Conservation (phyloP, 768 basidiomycete species). For the Amanita thiersii region DNA sequence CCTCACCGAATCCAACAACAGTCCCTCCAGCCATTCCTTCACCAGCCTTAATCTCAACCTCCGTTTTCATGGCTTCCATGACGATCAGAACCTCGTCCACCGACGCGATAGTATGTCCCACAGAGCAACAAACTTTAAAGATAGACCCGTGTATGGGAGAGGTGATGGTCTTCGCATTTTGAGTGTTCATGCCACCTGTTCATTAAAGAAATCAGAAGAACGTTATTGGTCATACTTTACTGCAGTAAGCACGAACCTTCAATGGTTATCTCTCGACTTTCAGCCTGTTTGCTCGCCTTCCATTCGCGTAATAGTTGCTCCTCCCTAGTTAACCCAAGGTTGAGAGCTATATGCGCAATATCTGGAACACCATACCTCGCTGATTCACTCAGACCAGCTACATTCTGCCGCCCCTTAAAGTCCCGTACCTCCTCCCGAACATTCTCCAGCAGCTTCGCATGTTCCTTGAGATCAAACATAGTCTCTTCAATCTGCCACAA, state of each 20-base stretch:
- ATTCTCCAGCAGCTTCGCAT: slow-evolving; percentile 31
- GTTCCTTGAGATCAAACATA: slow-evolving; percentile 44
- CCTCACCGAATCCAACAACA: no score
- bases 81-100: slow-evolving; percentile 37
- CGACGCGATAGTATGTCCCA: slow-evolving; percentile 33
- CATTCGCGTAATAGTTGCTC: slow-evolving; percentile 32
- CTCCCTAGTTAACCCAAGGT: no score
- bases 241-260: no score
- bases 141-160: slow-evolving; percentile 37
- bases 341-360: no score
- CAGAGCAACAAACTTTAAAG: slow-evolving; percentile 47
- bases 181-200: slow-evolving; percentile 2
- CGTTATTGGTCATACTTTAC: no score
- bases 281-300: slow-evolving; percentile 21
- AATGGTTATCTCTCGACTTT: no score
- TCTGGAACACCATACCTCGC: slow-evolving; percentile 28
- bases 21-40: slow-evolving; percentile 33
- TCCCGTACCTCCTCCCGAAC: slow-evolving; percentile 31
- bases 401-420: slow-evolving; percentile 33
- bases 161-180: slow-evolving; percentile 13
- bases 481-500: slow-evolving; percentile 35
- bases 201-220: no score
- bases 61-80: slow-evolving; percentile 63
- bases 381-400: slow-evolving; percentile 29
- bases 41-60: slow-evolving; percentile 40